These are phyloP conservation scores for Microsporum audouinii DNA, from an alignment of 2,329 filamentous ascomycete species.

Conservation along the genomic window DNA sequence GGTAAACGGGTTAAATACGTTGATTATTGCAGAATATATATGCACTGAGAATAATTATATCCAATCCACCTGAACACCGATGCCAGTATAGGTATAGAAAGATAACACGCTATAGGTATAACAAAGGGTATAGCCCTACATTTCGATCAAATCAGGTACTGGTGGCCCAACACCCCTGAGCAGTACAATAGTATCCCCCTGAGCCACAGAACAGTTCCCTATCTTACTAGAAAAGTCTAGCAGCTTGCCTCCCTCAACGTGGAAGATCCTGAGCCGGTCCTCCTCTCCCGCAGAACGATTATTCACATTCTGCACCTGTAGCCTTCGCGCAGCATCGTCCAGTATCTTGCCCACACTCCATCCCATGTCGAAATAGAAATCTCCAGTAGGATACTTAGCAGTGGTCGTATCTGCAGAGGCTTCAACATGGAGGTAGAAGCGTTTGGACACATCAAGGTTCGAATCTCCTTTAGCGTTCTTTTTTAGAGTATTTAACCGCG, in stretches of 20 bases:
- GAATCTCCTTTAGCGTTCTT: slow-evolving; percentile 81
- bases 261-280: slow-evolving; percentile 74
- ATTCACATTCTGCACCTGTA: slow-evolving; percentile 37
- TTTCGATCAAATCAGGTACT: slow-evolving; percentile 56
- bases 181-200: slow-evolving; percentile 82
- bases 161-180: slow-evolving; percentile 74
- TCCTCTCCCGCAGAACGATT: slow-evolving; percentile 41
- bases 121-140: slow-evolving; percentile 21
- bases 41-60: background rate
- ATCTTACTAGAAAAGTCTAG: slow-evolving; percentile 83
- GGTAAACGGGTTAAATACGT: background rate
- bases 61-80: background rate
- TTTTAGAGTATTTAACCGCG: slow-evolving; percentile 68
- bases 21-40: no score
- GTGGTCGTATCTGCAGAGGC: slow-evolving; percentile 77
- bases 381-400: slow-evolving; percentile 68
- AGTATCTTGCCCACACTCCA: slow-evolving; percentile 71
- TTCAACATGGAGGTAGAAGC: slow-evolving; percentile 84
- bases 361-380: slow-evolving; percentile 69
- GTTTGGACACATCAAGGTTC: slow-evolving; percentile 66
- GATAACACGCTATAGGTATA: background rate
- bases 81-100: background rate
- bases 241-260: slow-evolving; percentile 78
- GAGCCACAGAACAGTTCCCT: slow-evolving; percentile 54
- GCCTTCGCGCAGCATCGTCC: slow-evolving; percentile 34